Conservation (phyloP, 208 protist genomes). For the Eutreptiella sp. region DNA sequence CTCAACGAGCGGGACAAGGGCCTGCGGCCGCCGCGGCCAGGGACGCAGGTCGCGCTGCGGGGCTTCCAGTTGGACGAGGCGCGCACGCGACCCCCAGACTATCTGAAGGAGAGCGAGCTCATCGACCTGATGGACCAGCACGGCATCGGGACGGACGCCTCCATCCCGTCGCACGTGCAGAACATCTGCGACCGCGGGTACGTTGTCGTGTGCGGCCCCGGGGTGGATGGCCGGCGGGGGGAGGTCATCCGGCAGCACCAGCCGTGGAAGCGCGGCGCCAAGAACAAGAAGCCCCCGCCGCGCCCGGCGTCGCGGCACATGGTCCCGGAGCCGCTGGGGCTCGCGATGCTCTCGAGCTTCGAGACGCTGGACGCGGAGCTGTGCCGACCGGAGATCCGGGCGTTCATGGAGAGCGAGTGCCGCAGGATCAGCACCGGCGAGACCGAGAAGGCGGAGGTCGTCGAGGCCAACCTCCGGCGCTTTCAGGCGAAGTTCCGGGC, state of each 20-base stretch:
- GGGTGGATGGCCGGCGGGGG: neutral
- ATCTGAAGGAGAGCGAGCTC: no score
- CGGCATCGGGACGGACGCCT: slow-evolving; percentile 48
- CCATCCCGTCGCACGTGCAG: slow-evolving; percentile 43
- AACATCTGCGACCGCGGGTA: slow-evolving; percentile 40
- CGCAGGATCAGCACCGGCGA: slow-evolving; percentile 12
- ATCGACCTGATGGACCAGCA: slow-evolving; percentile 47
- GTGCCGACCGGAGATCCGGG: slow-evolving; percentile 42
- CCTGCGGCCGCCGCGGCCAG: no score
- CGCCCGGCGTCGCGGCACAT: slow-evolving; percentile 20
- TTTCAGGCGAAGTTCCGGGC: slow-evolving; percentile 15
- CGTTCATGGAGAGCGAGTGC: slow-evolving; percentile 12
- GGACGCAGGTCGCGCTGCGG: no score
- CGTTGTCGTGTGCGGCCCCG: slow-evolving; percentile 16
- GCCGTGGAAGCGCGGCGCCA: no score
- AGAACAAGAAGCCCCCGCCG: slow-evolving; percentile 1
- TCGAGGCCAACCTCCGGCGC: slow-evolving; percentile 12
- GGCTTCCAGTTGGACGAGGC: no score
- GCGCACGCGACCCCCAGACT: no score
- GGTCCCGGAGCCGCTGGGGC: slow-evolving; percentile 48
- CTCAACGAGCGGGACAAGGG: neutral
- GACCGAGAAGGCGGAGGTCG: slow-evolving; percentile 12
- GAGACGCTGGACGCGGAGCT: slow-evolving; percentile 50
- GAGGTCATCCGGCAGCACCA: neutral
- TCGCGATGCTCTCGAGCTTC: slow-evolving; percentile 42